Evolutionary conservation across 164 flowering plant genomes (phyloP).

Genomic region (Stephania cephalantha): DNA sequence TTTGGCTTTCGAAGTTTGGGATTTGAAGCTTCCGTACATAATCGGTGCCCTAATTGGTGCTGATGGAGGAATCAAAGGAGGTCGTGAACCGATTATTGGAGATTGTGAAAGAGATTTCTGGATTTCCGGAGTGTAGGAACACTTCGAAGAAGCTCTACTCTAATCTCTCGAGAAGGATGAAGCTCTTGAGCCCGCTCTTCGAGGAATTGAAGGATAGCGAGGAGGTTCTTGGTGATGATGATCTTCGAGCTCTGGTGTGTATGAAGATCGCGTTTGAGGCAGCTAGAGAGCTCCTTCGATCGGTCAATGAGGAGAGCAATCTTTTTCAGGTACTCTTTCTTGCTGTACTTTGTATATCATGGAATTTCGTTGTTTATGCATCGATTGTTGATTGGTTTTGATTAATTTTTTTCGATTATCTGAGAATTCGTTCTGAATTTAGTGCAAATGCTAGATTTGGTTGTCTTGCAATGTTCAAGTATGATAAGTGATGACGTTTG

Average conservation of each 20-base stretch:
- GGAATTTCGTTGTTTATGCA: neutral
- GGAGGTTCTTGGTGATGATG: slow-evolving; percentile 26
- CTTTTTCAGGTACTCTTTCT: slow-evolving; percentile 48
- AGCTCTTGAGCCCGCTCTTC: slow-evolving; percentile 74
- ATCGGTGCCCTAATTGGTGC: slow-evolving; percentile 13
- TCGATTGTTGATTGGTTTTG: neutral
- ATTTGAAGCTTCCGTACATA: neutral
- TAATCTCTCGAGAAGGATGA: slow-evolving; percentile 66
- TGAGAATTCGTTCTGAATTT: neutral
- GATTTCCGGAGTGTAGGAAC: slow-evolving; percentile 51
- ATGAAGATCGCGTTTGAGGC: slow-evolving; percentile 44
- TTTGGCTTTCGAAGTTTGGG: neutral
- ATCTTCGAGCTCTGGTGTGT: slow-evolving; percentile 32
- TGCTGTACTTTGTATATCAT: neutral
- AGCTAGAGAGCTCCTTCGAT: slow-evolving; percentile 44
- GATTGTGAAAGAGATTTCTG: slow-evolving; percentile 44
- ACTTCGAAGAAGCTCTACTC: slow-evolving; percentile 48
- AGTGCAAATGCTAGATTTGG: neutral
- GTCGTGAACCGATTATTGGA: slow-evolving; percentile 31
- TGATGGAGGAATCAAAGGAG: slow-evolving; percentile 16
- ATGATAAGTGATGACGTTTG: too few relatives aligned
- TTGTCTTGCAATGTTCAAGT: neutral
- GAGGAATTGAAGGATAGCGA: slow-evolving; percentile 66
- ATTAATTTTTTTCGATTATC: neutral
- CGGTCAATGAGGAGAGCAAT: slow-evolving; percentile 61